Conservation (phyloP, 2,329 filamentous ascomycete species). For the Ophiostoma tasmaniense region DNA sequence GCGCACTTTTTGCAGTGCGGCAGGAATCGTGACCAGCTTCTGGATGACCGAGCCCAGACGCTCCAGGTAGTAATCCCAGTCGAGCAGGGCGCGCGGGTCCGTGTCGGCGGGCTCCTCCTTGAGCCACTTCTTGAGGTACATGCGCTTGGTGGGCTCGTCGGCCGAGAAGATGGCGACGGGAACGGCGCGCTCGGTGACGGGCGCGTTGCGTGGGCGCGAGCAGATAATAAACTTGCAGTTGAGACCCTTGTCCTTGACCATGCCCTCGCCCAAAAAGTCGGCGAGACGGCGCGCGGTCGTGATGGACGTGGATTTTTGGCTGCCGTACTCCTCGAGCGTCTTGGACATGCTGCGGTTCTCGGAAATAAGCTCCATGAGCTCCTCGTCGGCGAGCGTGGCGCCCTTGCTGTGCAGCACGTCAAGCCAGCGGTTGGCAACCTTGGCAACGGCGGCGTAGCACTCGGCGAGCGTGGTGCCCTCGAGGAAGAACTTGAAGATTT, state of each 20-base stretch:
- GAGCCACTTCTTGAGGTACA: constrained; percentile 90
- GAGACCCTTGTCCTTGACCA: constrained; percentile 97
- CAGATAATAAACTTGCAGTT: constrained; percentile 99
- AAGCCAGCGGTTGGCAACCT: constrained; percentile 91
- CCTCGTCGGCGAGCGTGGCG: constrained; percentile 84
- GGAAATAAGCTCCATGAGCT: constrained; percentile 98
- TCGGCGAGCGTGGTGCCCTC: constrained; percentile 81
- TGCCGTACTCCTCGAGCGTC: constrained; percentile 90
- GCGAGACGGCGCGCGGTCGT: constrained; percentile 91
- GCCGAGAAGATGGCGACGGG: constrained; percentile 97
- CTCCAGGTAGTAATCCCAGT: constrained; percentile 97
- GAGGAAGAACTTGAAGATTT: constrained; percentile 99
- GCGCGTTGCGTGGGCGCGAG: constrained; percentile 72
- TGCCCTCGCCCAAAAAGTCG: constrained; percentile 93
- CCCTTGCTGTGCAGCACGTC: constrained; percentile 89
- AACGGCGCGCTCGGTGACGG: constrained; percentile 88
- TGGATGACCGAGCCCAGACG: constrained; percentile 95
- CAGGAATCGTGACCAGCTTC: constrained; percentile 97
- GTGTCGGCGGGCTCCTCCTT: constrained; percentile 87
- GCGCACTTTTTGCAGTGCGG: constrained; percentile 84
- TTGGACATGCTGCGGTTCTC: constrained; percentile 99
- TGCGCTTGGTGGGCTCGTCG: constrained; percentile 76
- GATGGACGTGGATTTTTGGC: constrained; percentile 97
- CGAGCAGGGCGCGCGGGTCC: constrained; percentile 80
- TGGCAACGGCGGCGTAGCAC: constrained; percentile 85